These are phyloP conservation scores for Psilocybe sp. DNA, from an alignment of 768 basidiomycete species.

Conservation along the genomic window DNA sequence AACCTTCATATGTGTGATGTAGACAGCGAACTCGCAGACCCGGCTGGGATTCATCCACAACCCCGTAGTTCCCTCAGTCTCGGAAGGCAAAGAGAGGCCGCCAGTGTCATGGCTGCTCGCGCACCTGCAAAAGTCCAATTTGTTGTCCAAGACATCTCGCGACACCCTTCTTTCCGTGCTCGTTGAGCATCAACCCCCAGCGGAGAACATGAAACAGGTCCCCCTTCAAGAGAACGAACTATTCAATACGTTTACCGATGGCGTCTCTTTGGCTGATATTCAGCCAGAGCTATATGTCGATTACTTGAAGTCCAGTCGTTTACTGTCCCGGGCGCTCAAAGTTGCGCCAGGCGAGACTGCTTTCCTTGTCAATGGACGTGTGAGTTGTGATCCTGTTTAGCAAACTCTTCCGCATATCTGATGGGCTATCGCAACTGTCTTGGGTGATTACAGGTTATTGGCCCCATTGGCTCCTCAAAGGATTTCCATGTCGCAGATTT, in stretches of 20 bases:
- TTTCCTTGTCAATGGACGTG: constrained; percentile 81
- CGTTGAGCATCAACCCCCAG: constrained; percentile 17
- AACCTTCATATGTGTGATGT: constrained; percentile 1
- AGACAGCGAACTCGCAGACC: constrained; percentile 45
- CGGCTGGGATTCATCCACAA: constrained; percentile 82
- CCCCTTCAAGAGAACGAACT: constrained; percentile 30
- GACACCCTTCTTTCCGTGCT: constrained; percentile 38
- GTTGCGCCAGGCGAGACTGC: constrained; percentile 59
- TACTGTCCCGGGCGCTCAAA: constrained; percentile 54
- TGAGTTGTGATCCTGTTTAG: constrained; percentile 34
- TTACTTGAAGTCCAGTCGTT: constrained; percentile 43
- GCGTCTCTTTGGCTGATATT: constrained; percentile 30
- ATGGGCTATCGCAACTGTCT: background rate
- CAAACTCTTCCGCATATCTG: constrained; percentile 4
- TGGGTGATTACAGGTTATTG: constrained; percentile 57
- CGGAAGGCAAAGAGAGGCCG: constrained; percentile 14
- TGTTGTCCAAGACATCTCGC: constrained; percentile 37
- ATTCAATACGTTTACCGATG: constrained; percentile 31
- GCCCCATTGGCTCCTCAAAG: constrained; percentile 52
- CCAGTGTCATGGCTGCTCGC: constrained; percentile 46
- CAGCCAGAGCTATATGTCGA: constrained; percentile 30
- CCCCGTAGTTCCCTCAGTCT: constrained; percentile 31
- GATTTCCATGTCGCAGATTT: constrained; percentile 71
- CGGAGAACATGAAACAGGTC: constrained; percentile 29
- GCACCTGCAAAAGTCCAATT: constrained; percentile 41